phyloP scores from a whole-genome alignment of 2,329 filamentous ascomycete genomes.

The Pseudocercospora ulei region DNA sequence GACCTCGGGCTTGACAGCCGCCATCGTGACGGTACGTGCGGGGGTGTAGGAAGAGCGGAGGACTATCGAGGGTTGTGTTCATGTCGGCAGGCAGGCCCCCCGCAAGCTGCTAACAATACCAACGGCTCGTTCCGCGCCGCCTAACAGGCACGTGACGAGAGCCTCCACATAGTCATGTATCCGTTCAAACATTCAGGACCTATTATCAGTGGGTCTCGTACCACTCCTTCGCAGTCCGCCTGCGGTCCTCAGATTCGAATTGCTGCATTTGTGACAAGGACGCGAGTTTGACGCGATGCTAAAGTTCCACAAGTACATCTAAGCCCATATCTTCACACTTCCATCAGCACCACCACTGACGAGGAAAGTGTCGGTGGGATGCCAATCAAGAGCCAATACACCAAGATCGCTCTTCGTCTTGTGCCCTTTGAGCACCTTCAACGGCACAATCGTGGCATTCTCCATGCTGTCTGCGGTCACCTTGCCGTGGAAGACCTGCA shows the following conservation, averaged over 20 bases:
- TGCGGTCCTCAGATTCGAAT: too few species aligned
- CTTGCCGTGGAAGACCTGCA: conserved; percentile 95
- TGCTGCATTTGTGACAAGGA: too few species aligned
- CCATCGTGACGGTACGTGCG: conserved; percentile 8
- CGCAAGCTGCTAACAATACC: too few species aligned
- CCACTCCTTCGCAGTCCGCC: too few species aligned
- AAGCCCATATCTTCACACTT: conserved; percentile 74
- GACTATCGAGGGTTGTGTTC: not conserved
- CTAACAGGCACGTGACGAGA: too few species aligned
- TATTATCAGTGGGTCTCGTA: too few species aligned
- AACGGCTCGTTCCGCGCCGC: too few species aligned
- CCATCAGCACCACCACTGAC: conserved; percentile 91
- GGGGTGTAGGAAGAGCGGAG: not conserved
- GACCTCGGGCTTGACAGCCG: conserved; percentile 23
- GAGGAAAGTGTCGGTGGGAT: conserved; percentile 86
- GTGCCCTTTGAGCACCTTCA: conserved; percentile 89
- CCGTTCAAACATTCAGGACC: too few species aligned
- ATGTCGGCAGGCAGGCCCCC: conserved; percentile 2
- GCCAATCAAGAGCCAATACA: conserved; percentile 92
- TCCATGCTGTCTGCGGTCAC: conserved; percentile 91
- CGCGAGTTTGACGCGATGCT: too few species aligned
- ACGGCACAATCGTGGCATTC: conserved; percentile 88
- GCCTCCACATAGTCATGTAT: too few species aligned
- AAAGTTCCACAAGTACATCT: too few species aligned
- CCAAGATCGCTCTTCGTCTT: conserved; percentile 76